Evolutionary conservation across 495 filamentous ascomycete species (phyloP), one percentile per base, ranked within the genome.

Genomic region (Penicillium canescens): DNA sequence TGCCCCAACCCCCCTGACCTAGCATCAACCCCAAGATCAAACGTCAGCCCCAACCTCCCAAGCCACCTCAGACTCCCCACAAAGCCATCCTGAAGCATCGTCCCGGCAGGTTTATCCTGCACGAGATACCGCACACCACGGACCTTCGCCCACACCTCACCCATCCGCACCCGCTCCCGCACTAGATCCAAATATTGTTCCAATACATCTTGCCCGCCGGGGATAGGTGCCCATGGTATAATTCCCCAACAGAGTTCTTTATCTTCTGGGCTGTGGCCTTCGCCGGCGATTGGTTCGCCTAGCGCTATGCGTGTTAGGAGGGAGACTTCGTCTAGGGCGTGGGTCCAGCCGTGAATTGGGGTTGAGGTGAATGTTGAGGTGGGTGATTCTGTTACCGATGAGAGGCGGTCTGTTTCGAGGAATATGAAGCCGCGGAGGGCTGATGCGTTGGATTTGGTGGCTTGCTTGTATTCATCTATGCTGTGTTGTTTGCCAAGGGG

Each of bases 11-110:
- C 90, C 20, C 82, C 80, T 39, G 78, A 76, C 54, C 84, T 77
- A 39, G 86, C 82, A 75, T 96, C 91, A 12, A 96, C 82, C 1
- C 89, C 91, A 1, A 95, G 65, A 68, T 96, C 92, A 73, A 96
- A 96, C 1, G 80, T 77, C 54, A 84, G 73, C 23, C 82, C 74
- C 56, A 81, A 70, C 57, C 71, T 69, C 10, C 89, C 85, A 49
- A 94, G 67, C 69, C 85, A 78, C 66, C 81, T 82, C 65, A 96
- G 49, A n/a, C 85, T 82, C 11, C 83, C 82, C 50, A 91, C 74
- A 61, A 93, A 92, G 0, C 64, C 69, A 3, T 77, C 68, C 36
- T 71, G 66, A 23, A 87, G 52, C 72, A 87, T 90, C 0, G 79
- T 78, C 11, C 87, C 84, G 1, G 69, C 67, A 10, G 79, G 78